phyloP scores from a whole-genome alignment of 2,329 filamentous ascomycete genomes.

The Colletotrichum cordylinicola region DNA sequence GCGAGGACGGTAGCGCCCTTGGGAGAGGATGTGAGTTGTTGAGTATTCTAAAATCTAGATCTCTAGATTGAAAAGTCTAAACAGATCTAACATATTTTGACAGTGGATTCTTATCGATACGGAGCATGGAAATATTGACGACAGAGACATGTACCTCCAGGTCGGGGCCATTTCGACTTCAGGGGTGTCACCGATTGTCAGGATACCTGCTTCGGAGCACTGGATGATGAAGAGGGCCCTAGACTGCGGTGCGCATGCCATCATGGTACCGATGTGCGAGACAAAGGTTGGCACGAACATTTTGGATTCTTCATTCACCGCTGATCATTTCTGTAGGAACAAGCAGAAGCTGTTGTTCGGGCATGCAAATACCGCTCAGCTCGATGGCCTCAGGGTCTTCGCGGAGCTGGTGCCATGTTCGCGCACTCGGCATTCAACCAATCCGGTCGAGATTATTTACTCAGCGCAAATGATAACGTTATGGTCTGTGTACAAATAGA shows the following conservation, averaged over 20 bases:
- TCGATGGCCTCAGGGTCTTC: conserved; percentile 26
- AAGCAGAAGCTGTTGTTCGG: conserved; percentile 29
- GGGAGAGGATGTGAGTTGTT: conserved; percentile 32
- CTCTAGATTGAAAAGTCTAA: not conserved
- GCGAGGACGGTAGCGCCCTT: conserved; percentile 32
- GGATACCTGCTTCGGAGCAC: not conserved
- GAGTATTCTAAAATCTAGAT: not conserved
- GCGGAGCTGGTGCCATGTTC: conserved; percentile 35
- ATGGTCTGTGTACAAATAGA: conserved; percentile 52
- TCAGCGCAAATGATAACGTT: conserved; percentile 53
- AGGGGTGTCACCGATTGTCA: not conserved
- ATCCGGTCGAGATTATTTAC: conserved; percentile 47
- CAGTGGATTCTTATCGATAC: conserved; percentile 1
- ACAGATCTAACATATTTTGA: rapidly evolving
- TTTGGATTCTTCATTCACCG: not conserved
- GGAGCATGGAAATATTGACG: not conserved
- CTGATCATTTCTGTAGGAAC: conserved; percentile 17
- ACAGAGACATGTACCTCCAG: conserved; percentile 1
- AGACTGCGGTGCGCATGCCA: conserved; percentile 54
- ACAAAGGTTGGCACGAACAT: not conserved
- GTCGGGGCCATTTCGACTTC: not conserved
- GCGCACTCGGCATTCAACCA: conserved; percentile 31
- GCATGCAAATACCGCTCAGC: conserved; percentile 31
- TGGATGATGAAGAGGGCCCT: conserved; percentile 38
- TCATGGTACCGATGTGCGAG: conserved; percentile 46